Percentiles rank a stretch among this genome's conserved stretches.
Conservation (phyloP, 345 rosid species). For the Isatis tinctoria region DNA sequence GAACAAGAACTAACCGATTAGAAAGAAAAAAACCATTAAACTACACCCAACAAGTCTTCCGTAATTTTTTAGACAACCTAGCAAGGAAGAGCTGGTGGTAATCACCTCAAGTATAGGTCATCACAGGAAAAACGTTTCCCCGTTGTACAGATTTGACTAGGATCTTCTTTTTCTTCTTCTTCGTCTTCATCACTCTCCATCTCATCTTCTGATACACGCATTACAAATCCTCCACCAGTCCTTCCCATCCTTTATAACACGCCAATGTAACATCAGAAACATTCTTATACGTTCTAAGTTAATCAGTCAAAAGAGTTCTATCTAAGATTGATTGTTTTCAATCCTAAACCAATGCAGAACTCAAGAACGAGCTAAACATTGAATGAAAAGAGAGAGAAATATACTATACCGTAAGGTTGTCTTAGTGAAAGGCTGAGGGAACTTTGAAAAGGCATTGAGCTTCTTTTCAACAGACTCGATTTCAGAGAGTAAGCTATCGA, state of each 20-base stretch:
- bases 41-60: not conserved
- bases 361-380: not conserved
- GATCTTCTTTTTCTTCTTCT: conserved; percentile 16
- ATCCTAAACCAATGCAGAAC: not conserved
- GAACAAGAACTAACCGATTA: not conserved
- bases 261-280: not conserved
- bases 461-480: conserved; percentile 61
- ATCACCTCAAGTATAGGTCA: conserved; percentile 54
- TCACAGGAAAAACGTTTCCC: conserved; percentile 45
- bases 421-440: conserved; percentile 44
- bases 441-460: conserved; percentile 42
- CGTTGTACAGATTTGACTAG: conserved; percentile 25
- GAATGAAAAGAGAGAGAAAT: not conserved
- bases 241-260: conserved; percentile 32
- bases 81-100: not conserved
- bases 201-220: conserved; percentile 65
- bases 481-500: conserved; percentile 51
- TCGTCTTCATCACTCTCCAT: conserved; percentile 41
- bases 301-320: not conserved
- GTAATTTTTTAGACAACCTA: not conserved
- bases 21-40: conserved; percentile 2
- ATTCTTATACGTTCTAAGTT: not conserved
- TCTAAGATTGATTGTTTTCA: not conserved
- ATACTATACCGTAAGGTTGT: conserved; percentile 37
- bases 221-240: conserved; percentile 46